Evolutionary conservation across 345 rosid genomes (phyloP), one percentile per base, ranked within the genome.

Genomic region (Linum trigynum): DNA sequence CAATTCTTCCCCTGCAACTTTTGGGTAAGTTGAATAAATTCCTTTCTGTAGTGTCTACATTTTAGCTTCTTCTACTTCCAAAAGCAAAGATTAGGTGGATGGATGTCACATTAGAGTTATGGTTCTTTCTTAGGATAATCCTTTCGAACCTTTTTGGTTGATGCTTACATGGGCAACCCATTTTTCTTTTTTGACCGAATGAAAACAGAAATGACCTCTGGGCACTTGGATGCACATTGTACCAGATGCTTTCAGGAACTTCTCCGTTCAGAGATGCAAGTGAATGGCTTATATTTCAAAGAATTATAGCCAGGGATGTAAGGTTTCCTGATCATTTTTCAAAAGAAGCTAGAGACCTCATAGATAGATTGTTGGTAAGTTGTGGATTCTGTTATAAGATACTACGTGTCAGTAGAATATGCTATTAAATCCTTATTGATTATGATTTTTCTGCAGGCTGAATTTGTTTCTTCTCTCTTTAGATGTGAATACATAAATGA

Each of bases 221-320:
- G 99, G 99, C 99, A 39, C 90, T 94, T 15, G 99, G 99, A 82
- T 94, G 99, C 84, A 94, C 92, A 38, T 80, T 94, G 76, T 94
- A 85, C 92, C 99, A 94, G 89, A 90, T 94, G 97, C 99, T 94
- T 84, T 90, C 96, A 45, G 99, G 99, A 79, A 82, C 91, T 69
- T 90, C 99, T 70, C 97, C 99, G 61, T 94, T 94, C 78, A 94
- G 86, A 73, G 99, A 90, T 82, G 80, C 97, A 39, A 94, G 99
- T 76, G 99, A 94, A 83, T 88, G 99, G 96, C 90, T 90, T 61
- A 94, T 90, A 67, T 94, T 94, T 79, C 97, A 90, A 81, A 84
- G 89, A 78, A 90, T 94, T 69, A 87, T 90, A 56, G 99, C 97
- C 12, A 79, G 97, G 77, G 99, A 94, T 67, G 75, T 94, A 79